phyloP scores from a whole-genome alignment of 2,329 filamentous ascomycete species.

The Aspergillus pseudoviridinutans region DNA sequence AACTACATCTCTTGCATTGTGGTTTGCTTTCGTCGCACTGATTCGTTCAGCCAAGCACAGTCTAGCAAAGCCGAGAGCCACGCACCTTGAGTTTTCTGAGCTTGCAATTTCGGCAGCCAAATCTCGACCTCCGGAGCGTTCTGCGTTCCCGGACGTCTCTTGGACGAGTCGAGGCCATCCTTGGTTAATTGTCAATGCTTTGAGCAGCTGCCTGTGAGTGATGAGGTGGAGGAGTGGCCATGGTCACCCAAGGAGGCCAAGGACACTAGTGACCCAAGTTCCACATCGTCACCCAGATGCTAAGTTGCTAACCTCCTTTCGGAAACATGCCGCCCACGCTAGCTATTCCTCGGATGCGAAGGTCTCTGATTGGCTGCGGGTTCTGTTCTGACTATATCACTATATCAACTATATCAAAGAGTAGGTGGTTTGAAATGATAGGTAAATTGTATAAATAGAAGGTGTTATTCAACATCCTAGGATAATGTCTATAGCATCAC shows the following conservation, averaged over 20 bases:
- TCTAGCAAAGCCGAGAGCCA: not conserved
- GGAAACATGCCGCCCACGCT: no score
- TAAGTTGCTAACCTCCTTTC: no score
- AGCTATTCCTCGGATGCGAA: constrained; percentile 16
- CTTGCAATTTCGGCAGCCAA: constrained; percentile 51
- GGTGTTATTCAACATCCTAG: not conserved
- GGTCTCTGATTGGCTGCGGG: constrained; percentile 19
- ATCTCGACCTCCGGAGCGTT: constrained; percentile 37
- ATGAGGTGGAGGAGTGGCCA: not conserved
- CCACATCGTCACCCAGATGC: no score
- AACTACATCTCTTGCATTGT: constrained; percentile 40
- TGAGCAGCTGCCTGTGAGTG: not conserved
- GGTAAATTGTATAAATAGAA: constrained; percentile 4
- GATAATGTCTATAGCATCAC: not conserved
- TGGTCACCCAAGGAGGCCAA: not conserved
- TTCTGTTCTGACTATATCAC: not conserved
- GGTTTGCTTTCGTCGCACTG: constrained; percentile 49
- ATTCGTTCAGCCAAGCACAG: constrained; percentile 6
- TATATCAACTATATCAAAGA: not conserved
- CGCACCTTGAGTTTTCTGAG: constrained; percentile 48
- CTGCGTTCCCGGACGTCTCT: not conserved
- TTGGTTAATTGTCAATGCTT: no score
- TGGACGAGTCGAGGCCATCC: constrained; percentile 1
- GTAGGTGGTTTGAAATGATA: not conserved
- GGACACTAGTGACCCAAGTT: constrained; percentile 5